Evolutionary conservation across 106 monocot genomes (phyloP), one percentile per base, ranked within the genome.

Genomic region (Agapanthus africanus): DNA sequence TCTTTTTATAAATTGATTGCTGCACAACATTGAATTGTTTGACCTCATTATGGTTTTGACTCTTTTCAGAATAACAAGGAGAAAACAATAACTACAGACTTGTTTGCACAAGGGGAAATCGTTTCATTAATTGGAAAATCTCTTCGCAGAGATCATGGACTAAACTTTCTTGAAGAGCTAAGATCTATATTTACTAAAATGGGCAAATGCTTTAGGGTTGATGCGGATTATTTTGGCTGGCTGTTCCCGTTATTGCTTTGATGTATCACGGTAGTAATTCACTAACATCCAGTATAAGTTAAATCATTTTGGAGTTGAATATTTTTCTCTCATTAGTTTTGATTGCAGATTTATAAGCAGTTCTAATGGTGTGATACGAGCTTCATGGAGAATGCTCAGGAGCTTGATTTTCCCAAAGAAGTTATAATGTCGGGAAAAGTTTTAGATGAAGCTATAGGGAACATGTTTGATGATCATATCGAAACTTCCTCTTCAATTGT

Each of bases 171-270:
- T 18, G 68, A 81, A 54, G 77, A 78, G 40, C 33, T 85, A 41
- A 60, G 70, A 56, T 78, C 28, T 36, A 61, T 71, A 18, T 39
- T 85, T 23, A 75, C 64, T 65, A 74, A 71, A 71, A 78, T 81
- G 3, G 85, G 85, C 31, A n/a, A 85, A 78, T 74, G 77, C 68
- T 68, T 66, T 85, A 64, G 85, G 85, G 41, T 78, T 85, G 22
- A 33, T 81, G 56, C 80, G 63, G 44, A 71, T 81, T 67, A 61
- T 78, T 61, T 32, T 38, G 11, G 70, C 77, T 72, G 78, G 85
- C 13, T 46, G 26, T 62, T 70, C 75, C 50, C 73, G 59, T 19
- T 71, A 78, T 65, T 61, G 32, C 54, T 66, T 51, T 66, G 71
- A 62, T 62, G 69, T 49, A 14, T 81, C 74, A 32, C 39, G 85